phyloP scores from a whole-genome alignment of 1,284 basidiomycete species.

The Apiotrichum domesticum region DNA sequence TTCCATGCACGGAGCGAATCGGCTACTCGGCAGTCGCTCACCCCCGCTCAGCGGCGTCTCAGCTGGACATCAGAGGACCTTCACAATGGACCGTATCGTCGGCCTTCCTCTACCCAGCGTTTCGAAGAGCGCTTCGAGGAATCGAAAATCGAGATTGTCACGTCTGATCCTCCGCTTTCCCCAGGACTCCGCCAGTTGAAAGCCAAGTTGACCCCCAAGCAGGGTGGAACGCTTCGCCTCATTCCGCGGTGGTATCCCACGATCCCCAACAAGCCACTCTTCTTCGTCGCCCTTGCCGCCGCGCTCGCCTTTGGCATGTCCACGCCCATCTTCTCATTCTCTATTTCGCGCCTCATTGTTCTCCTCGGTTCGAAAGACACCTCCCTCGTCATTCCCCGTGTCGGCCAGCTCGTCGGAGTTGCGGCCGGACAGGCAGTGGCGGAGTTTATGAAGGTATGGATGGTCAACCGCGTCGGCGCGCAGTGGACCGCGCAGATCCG shows the following conservation, averaged over 20 bases:
- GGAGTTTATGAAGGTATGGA: constrained; percentile 65
- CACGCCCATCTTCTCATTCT: constrained; percentile 86
- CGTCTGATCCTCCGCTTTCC: neutral
- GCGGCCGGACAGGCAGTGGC: constrained; percentile 70
- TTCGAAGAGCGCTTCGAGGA: neutral
- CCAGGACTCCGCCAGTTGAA: neutral
- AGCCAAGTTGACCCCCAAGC: neutral
- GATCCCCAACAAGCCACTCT: constrained; percentile 65
- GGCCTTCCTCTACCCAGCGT: neutral
- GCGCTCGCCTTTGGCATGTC: constrained; percentile 68
- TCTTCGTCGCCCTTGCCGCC: constrained; percentile 62
- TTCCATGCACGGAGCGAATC: too few species aligned
- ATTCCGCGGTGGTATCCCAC: constrained; percentile 52
- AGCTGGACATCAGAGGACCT: constrained; percentile 29
- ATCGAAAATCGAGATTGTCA: neutral
- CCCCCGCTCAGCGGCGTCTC: constrained; percentile 26
- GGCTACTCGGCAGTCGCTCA: constrained; percentile 6
- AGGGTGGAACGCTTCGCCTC: neutral
- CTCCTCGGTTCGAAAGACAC: constrained; percentile 66
- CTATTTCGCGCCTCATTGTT: constrained; percentile 75
- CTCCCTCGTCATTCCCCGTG: constrained; percentile 57
- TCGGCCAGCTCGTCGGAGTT: constrained; percentile 56
- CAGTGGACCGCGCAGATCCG: constrained; percentile 71
- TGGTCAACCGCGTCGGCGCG: constrained; percentile 69
- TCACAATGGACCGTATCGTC: constrained; percentile 1